These are phyloP conservation scores for Aspergillus melleus DNA, from an alignment of 2,329 filamentous ascomycete species.

Conservation along the genomic window DNA sequence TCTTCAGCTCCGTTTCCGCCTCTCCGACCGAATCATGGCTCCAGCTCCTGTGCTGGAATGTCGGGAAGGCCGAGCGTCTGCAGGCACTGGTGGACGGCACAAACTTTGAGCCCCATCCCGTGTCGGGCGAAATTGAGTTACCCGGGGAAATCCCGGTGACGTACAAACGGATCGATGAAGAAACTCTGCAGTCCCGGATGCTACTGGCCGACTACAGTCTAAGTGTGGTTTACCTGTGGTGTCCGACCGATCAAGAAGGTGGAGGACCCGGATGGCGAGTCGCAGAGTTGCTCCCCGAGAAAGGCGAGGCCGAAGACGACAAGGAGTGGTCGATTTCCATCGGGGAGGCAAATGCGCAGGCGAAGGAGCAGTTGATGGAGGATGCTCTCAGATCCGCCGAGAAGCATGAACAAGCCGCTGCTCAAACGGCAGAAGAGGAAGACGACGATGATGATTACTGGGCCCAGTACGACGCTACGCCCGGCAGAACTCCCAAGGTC, in stretches of 20 bases:
- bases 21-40: conserved; percentile 57
- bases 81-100: conserved; percentile 55
- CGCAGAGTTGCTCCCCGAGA: conserved; percentile 57
- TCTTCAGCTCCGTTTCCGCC: conserved; percentile 50
- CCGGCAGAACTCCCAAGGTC: conserved; percentile 50
- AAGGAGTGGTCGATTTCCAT: conserved; percentile 55
- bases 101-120: conserved; percentile 62
- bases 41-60: conserved; percentile 60
- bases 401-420: conserved; percentile 18
- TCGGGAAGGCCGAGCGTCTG: conserved; percentile 52
- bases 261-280: conserved; percentile 58
- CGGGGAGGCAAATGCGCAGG: conserved; percentile 54
- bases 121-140: conserved; percentile 65
- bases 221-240: conserved; percentile 61
- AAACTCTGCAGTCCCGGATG: conserved; percentile 60
- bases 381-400: conserved; percentile 37
- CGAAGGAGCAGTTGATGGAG: conserved; percentile 35
- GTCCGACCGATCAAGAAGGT: conserved; percentile 56
- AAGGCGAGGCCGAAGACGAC: conserved; percentile 50
- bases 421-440: conserved; percentile 26
- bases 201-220: conserved; percentile 57
- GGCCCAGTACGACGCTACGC: conserved; percentile 62
- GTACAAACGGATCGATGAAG: conserved; percentile 61
- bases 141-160: conserved; percentile 56
- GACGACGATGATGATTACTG: conserved; percentile 65